phyloP scores from a whole-genome alignment of 345 rosid species.

The Litchi chinensis region DNA sequence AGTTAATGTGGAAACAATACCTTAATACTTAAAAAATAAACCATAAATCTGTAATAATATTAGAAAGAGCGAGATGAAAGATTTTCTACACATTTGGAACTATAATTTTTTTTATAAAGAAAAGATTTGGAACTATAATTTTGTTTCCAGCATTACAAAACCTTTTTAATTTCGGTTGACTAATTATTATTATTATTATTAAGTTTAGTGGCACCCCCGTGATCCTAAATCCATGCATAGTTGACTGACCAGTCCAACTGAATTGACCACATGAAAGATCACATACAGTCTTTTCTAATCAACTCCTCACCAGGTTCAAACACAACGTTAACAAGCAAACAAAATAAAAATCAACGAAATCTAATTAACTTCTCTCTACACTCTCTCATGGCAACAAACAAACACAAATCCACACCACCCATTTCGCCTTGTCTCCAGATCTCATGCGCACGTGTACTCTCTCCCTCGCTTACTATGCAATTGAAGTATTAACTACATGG shows the following conservation, averaged over 20 bases:
- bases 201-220: not conserved
- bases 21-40: too few relatives aligned
- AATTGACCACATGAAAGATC: not conserved
- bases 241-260: not conserved
- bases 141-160: too few relatives aligned
- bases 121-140: too few relatives aligned
- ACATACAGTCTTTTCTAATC: not conserved
- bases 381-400: not conserved
- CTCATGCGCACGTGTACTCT: slow-evolving; percentile 18
- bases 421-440: slow-evolving; percentile 28
- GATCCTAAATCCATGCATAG: not conserved
- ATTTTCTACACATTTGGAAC: too few relatives aligned
- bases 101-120: too few relatives aligned
- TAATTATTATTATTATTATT: not conserved
- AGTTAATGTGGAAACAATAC: too few relatives aligned
- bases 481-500: not conserved
- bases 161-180: too few relatives aligned
- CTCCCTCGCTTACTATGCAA: not conserved
- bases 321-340: not conserved
- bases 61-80: too few relatives aligned
- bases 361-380: not conserved
- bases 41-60: too few relatives aligned
- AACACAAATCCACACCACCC: slow-evolving; percentile 17
- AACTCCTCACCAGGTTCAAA: not conserved
- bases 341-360: not conserved